Percentiles rank a stretch among this genome's conserved stretches.
These are phyloP conservation scores for Rhizoctonia solani DNA, from an alignment of 1,284 basidiomycete species.

Conservation along the genomic window DNA sequence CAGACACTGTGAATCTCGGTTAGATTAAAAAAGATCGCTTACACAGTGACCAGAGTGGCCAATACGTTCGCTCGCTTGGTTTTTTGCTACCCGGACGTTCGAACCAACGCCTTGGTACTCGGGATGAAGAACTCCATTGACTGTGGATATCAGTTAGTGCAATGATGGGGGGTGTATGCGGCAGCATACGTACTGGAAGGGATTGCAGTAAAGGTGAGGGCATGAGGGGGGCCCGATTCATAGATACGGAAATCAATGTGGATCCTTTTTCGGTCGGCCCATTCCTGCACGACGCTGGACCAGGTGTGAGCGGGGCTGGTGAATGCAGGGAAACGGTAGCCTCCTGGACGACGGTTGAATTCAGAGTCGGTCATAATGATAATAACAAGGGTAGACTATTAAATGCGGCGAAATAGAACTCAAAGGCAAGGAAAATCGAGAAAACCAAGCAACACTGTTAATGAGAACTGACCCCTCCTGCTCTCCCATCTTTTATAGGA, in stretches of 20 bases:
- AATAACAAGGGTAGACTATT: not conserved
- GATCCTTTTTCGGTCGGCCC: not conserved
- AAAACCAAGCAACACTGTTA: not conserved
- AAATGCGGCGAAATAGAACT: not conserved
- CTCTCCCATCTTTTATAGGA: not conserved
- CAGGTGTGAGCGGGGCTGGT: not conserved
- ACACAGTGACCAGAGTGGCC: constrained; percentile 14
- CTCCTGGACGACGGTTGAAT: constrained; percentile 1
- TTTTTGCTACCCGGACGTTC: not conserved
- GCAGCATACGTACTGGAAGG: not conserved
- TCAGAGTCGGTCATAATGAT: constrained; percentile 10
- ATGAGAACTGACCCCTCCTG: not conserved
- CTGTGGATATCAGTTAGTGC: not conserved
- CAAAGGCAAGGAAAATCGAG: not conserved
- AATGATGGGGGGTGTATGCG: not conserved
- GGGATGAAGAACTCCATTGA: not conserved
- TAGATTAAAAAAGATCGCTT: not conserved
- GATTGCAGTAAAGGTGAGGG: constrained; percentile 2
- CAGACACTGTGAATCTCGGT: not conserved
- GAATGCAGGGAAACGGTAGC: not conserved
- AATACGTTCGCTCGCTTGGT: not conserved
- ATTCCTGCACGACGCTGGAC: constrained; percentile 1
- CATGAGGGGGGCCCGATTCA: not conserved
- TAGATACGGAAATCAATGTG: not conserved
- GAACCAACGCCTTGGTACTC: not conserved